Evolutionary conservation across 768 basidiomycete genomes (phyloP).

Genomic region (Mycena filopes): DNA sequence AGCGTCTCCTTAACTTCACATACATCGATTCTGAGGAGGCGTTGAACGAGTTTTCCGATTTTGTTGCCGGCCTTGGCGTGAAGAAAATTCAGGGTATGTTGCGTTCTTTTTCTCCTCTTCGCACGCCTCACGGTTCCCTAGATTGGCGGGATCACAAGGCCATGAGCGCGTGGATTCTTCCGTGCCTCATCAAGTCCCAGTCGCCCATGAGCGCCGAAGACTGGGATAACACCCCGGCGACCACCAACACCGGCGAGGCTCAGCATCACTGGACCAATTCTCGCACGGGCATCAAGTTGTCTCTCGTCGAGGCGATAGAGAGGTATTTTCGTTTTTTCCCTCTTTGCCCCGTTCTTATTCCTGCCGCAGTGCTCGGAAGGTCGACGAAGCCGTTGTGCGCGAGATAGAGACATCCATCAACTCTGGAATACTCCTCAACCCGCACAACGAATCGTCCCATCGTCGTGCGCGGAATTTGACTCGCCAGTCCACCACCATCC

Average conservation of each 20-base stretch:
- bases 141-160: slow-evolving; percentile 2
- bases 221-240: background rate
- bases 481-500: background rate
- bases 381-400: slow-evolving; percentile 17
- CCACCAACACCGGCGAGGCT: background rate
- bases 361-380: slow-evolving; percentile 9
- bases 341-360: background rate
- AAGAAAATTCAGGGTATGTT: background rate
- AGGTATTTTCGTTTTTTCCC: background rate
- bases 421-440: slow-evolving; percentile 24
- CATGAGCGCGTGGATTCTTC: background rate
- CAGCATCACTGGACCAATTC: slow-evolving; percentile 3
- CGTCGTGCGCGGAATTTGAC: slow-evolving; percentile 4
- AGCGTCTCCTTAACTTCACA: background rate
- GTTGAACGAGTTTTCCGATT: background rate
- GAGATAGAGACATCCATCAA: slow-evolving; percentile 20
- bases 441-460: slow-evolving; percentile 17
- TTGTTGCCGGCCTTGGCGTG: background rate
- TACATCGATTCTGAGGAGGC: background rate
- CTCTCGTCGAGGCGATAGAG: slow-evolving; percentile 1
- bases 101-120: no score
- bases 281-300: background rate
- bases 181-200: slow-evolving; percentile 11
- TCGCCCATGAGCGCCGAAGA: slow-evolving; percentile 2
- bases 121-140: background rate